These are phyloP conservation scores for Angomonas deanei DNA, from an alignment of 208 protist species.

Conservation along the genomic window DNA sequence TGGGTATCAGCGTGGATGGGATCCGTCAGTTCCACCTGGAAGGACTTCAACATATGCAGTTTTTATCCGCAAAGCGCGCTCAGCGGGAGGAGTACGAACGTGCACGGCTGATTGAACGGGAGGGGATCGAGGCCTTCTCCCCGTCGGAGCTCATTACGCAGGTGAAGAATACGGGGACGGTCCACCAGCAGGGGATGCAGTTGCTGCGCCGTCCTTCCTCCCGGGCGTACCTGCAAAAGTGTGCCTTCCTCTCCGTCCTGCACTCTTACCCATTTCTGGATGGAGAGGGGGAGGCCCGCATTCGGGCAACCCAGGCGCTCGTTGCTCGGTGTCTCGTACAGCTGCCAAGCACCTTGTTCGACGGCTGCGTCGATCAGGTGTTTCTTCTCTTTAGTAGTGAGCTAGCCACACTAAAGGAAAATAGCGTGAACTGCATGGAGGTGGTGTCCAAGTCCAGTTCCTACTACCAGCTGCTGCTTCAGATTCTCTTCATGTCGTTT, in stretches of 20 bases:
- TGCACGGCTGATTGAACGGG: slow-evolving; percentile 45
- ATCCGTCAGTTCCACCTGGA: slow-evolving; percentile 43
- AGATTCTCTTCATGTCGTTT: slow-evolving; percentile 65
- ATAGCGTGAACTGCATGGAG: not conserved
- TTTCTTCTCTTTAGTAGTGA: slow-evolving; percentile 26
- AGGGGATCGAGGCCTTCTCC: slow-evolving; percentile 71
- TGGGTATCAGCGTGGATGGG: slow-evolving; percentile 23
- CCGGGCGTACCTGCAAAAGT: slow-evolving; percentile 37
- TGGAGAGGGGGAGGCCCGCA: slow-evolving; percentile 41
- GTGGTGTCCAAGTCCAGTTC: slow-evolving; percentile 21
- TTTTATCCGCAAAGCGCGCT: slow-evolving; percentile 43
- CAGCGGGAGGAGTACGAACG: slow-evolving; percentile 70
- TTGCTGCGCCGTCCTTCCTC: slow-evolving; percentile 36
- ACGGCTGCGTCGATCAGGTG: slow-evolving; percentile 62
- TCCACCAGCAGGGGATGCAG: slow-evolving; percentile 43
- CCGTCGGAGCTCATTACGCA: slow-evolving; percentile 53
- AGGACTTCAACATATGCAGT: slow-evolving; percentile 60
- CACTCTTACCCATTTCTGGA: slow-evolving; percentile 32
- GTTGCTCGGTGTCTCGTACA: slow-evolving; percentile 64
- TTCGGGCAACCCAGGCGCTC: slow-evolving; percentile 58
- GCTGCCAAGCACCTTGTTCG: slow-evolving; percentile 37
- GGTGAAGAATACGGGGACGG: slow-evolving; percentile 39
- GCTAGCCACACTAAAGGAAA: slow-evolving; percentile 16
- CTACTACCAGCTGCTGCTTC: slow-evolving; percentile 61
- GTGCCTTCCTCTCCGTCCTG: slow-evolving; percentile 54